Evolutionary conservation across 1,139 yeast species (phyloP).

Genomic region (Hyphopichia khmerensis): DNA sequence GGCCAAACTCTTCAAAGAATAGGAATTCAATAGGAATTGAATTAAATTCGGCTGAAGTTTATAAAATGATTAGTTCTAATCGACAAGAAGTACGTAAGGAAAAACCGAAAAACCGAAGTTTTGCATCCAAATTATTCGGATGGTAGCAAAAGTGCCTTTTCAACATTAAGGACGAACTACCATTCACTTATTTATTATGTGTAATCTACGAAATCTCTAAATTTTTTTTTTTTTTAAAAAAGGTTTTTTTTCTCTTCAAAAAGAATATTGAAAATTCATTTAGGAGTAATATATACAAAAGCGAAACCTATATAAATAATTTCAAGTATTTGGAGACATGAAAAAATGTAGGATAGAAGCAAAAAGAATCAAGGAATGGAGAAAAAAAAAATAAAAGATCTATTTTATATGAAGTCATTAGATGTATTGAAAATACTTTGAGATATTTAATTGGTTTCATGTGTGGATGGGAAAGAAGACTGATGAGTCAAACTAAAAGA

Average conservation of each 20-base stretch:
- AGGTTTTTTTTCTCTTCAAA: too few species aligned
- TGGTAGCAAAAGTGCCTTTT: constrained; percentile 19
- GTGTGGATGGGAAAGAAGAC: background rate
- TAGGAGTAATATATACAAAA: constrained; percentile 13
- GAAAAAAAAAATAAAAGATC: background rate
- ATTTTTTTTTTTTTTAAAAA: too few species aligned
- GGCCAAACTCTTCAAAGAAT: background rate
- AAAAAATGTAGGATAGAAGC: background rate
- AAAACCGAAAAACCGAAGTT: constrained; percentile 8
- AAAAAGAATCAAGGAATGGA: background rate
- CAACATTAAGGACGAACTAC: too few species aligned
- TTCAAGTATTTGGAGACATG: background rate
- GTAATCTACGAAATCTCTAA: background rate
- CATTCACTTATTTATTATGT: too few species aligned
- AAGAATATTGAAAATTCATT: background rate
- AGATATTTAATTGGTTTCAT: background rate
- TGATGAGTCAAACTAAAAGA: too few species aligned
- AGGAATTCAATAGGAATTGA: constrained; percentile 2
- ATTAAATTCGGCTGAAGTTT: constrained; percentile 24
- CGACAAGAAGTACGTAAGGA: constrained; percentile 4
- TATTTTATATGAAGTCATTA: constrained; percentile 7
- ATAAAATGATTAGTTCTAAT: constrained; percentile 17
- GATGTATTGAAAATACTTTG: background rate
- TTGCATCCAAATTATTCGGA: constrained; percentile 34
- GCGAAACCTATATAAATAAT: constrained; percentile 1